Evolutionary conservation across 2,329 filamentous ascomycete genomes (phyloP).

Genomic region (Penicillium psychrosexuale): DNA sequence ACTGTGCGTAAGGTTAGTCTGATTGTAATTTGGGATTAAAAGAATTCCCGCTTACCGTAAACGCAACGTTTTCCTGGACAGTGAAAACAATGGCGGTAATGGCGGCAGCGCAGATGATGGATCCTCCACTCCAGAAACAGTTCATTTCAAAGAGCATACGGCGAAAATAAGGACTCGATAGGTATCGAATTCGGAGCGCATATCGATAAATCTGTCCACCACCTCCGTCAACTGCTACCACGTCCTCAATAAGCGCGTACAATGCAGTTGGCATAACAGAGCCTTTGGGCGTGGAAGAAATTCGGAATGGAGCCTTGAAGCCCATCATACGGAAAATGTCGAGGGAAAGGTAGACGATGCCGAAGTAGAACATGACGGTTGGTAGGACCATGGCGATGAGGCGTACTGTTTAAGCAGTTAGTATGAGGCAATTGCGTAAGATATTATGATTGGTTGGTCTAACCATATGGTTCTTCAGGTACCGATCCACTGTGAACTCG

Average conservation of each 20-base stretch:
- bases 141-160: slow-evolving; percentile 55
- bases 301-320: slow-evolving; percentile 57
- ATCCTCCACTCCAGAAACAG: slow-evolving; percentile 56
- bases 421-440: not conserved
- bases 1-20: slow-evolving; percentile 21
- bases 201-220: slow-evolving; percentile 55
- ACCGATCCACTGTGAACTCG: slow-evolving; percentile 38
- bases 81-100: slow-evolving; percentile 52
- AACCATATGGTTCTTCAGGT: slow-evolving; percentile 40
- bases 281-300: slow-evolving; percentile 62
- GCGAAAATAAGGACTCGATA: slow-evolving; percentile 54
- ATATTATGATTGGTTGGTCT: slow-evolving; percentile 7
- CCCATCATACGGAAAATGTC: slow-evolving; percentile 43
- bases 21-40: not conserved
- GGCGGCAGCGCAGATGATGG: slow-evolving; percentile 47
- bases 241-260: slow-evolving; percentile 66
- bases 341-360: slow-evolving; percentile 41
- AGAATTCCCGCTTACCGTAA: slow-evolving; percentile 38
- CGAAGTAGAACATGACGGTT: slow-evolving; percentile 48
- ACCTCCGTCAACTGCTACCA: slow-evolving; percentile 64
- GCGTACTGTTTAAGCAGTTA: slow-evolving; percentile 31
- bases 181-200: slow-evolving; percentile 52
- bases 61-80: slow-evolving; percentile 48
- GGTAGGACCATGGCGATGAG: slow-evolving; percentile 46
- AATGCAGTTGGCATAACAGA: slow-evolving; percentile 57